Evolutionary conservation across 257 asterid species (phyloP), one percentile per base, ranked within the genome.

Genomic region (Solanum chmielewskii): DNA sequence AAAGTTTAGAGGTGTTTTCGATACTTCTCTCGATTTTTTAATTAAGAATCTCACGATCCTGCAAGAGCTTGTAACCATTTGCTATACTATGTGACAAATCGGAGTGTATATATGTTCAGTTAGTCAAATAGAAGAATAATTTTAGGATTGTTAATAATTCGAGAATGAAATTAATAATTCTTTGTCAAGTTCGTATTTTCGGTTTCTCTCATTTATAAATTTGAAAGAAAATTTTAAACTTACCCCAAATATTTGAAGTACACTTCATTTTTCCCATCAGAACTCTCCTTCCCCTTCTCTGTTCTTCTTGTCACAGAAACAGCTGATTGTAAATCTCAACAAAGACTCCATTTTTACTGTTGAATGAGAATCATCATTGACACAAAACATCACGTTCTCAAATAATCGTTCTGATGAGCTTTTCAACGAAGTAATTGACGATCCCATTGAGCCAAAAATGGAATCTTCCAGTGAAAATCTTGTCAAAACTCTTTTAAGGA

Each of bases 391-490:
- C 73, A 66, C 33, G 11, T n/a, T 64, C 35, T 64, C 2, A 25
- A 62, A 25, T 64, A n/a, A n/a, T 64, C 18, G 25, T 25, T 64
- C 35, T 12, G 15, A 25, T 64, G 71, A 64, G 71, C 35, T 64
- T n/a, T 64, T 25, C 35, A n/a, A 64, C 35, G 16, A 25, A 64
- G 71, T 64, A n/a, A 62, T 25, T 64, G 71, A n/a, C 71, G 29
- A n/a, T 64, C 37, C 64, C 66, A 45, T 44, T 85, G 66, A 18
- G 21, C 82, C 7, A 39, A 68, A 88, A 86, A 91, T 95, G 98
- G 89, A 86, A 27, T 87, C 82, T 73, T 77, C 90, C 9, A 70
- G 41, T 20, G 89, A 88, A 83, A 88, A 86, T 78, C 41, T 83
- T 20, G 27, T 93, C 62, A 87, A 88, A 70, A 85, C 74, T 64